A percentile compares a stretch with the other conserved stretches of the same genome.
phyloP scores from a whole-genome alignment of 169 alveolate species.

The Plasmodium sp. region DNA sequence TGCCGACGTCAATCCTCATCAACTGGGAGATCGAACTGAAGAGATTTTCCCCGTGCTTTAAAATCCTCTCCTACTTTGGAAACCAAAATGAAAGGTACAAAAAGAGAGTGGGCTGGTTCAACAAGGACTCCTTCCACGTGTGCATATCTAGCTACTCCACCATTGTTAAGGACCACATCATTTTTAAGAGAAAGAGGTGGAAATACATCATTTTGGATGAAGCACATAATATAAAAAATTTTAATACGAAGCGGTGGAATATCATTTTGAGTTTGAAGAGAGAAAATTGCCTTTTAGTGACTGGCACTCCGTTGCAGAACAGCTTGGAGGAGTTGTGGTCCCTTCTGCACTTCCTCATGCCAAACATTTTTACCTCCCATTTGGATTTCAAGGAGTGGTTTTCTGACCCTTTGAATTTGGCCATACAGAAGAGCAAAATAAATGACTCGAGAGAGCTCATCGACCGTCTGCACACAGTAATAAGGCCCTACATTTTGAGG shows the following conservation, averaged over 20 bases:
- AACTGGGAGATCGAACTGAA: slow-evolving; percentile 99
- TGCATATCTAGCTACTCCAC: slow-evolving; percentile 97
- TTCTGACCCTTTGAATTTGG: slow-evolving; percentile 94
- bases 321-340: slow-evolving; percentile 99
- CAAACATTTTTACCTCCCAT: slow-evolving; percentile 95
- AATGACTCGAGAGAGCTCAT: slow-evolving; percentile 79
- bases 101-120: slow-evolving; percentile 94
- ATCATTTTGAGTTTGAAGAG: slow-evolving; percentile 97
- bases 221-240: slow-evolving; percentile 99
- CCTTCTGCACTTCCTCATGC: slow-evolving; percentile 98
- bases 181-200: slow-evolving; percentile 97
- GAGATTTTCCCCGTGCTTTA: slow-evolving; percentile 98
- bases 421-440: slow-evolving; percentile 89
- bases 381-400: slow-evolving; percentile 97
- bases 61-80: slow-evolving; percentile 96
- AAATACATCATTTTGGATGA: slow-evolving; percentile 98
- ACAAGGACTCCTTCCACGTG: slow-evolving; percentile 96
- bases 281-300: slow-evolving; percentile 94
- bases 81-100: slow-evolving; percentile 87
- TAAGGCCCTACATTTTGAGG: slow-evolving; percentile 97
- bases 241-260: slow-evolving; percentile 98
- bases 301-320: slow-evolving; percentile 99
- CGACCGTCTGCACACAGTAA: slow-evolving; percentile 94
- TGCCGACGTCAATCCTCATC: slow-evolving; percentile 97
- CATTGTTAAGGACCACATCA: slow-evolving; percentile 95